Conservation (phyloP, 2,329 filamentous ascomycete species). For the Aspergillus calidoustus region DNA sequence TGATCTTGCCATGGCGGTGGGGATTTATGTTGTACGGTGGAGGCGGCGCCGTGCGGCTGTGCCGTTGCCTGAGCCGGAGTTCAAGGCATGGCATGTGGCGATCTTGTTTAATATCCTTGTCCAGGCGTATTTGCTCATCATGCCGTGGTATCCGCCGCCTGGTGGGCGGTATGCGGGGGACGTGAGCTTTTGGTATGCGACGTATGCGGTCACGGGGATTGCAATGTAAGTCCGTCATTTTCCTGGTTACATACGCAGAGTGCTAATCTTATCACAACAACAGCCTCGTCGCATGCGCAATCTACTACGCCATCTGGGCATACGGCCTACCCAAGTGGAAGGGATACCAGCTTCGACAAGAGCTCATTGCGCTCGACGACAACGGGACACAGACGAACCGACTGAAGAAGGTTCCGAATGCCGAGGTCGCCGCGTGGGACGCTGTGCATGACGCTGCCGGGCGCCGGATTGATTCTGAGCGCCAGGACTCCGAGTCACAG, state of each 20-base stretch:
- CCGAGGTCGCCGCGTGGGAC: conserved; percentile 61
- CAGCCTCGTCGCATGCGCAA: conserved; percentile 56
- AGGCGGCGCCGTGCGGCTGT: conserved; percentile 57
- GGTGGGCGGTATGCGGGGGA: conserved; percentile 64
- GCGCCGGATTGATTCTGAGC: background rate
- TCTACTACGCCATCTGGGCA: conserved; percentile 66
- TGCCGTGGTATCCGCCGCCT: conserved; percentile 73
- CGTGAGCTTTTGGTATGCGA: conserved; percentile 75
- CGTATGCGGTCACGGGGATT: conserved; percentile 68
- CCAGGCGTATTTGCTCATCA: conserved; percentile 66
- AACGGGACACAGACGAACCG: conserved; percentile 53
- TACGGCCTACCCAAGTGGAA: conserved; percentile 57
- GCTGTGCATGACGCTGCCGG: conserved; percentile 58
- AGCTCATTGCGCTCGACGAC: conserved; percentile 56
- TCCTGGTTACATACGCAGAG: too few species aligned
- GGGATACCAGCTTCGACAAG: conserved; percentile 59
- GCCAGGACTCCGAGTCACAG: background rate
- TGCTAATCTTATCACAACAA: too few species aligned
- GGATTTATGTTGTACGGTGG: conserved; percentile 62
- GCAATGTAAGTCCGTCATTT: conserved; percentile 53
- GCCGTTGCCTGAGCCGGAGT: conserved; percentile 55
- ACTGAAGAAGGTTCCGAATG: conserved; percentile 59
- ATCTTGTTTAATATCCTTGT: conserved; percentile 64
- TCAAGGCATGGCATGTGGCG: conserved; percentile 62
- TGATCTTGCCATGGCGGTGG: conserved; percentile 59